Percentiles rank a stretch among this genome's conserved stretches.
Conservation (phyloP, 2,329 filamentous ascomycete genomes). For the Fusarium irregulare region DNA sequence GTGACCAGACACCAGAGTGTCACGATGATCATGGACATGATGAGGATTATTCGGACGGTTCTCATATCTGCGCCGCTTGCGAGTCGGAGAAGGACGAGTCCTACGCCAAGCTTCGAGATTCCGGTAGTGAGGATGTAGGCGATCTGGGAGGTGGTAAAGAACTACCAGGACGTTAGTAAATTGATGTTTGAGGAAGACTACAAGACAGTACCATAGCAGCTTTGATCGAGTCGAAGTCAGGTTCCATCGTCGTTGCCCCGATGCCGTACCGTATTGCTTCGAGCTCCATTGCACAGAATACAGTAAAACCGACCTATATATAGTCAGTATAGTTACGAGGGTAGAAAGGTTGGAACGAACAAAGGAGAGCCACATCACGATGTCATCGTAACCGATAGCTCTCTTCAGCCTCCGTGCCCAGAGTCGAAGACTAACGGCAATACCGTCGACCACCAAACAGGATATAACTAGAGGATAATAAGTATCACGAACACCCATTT, state of each 20-base stretch:
- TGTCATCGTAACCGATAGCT: neutral
- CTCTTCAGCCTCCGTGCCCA: neutral
- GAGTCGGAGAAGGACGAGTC: conserved; percentile 5
- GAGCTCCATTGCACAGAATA: neutral
- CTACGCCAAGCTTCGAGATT: neutral
- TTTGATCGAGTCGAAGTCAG: neutral
- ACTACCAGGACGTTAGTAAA: neutral
- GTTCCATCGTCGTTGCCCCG: neutral
- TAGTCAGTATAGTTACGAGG: neutral
- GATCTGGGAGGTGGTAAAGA: neutral
- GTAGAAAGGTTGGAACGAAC: neutral
- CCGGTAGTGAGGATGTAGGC: neutral
- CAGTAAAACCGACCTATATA: neutral
- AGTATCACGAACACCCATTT: neutral
- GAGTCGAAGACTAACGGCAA: neutral
- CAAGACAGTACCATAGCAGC: neutral
- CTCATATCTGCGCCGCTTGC: neutral
- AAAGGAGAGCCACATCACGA: neutral
- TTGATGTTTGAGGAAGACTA: neutral
- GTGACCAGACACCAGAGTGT: neutral
- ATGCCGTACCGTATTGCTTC: neutral
- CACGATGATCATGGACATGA: neutral
- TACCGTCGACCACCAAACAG: neutral
- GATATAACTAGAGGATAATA: neutral
- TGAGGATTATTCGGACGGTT: neutral